These are phyloP conservation scores for Thielaviopsis ethacetica DNA, from an alignment of 2,329 filamentous ascomycete species.

Conservation along the genomic window DNA sequence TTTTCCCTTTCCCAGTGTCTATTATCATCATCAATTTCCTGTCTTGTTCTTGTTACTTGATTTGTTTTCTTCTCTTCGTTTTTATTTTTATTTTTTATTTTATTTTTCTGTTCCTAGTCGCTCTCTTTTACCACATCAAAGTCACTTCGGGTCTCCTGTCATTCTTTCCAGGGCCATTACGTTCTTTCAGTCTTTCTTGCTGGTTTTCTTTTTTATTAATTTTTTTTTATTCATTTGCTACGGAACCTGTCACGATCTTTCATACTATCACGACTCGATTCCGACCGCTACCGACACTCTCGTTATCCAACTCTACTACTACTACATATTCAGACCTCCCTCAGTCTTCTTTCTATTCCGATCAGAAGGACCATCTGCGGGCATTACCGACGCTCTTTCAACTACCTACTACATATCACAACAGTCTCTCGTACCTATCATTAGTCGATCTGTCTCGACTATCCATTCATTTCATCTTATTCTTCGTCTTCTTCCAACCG, in stretches of 20 bases:
- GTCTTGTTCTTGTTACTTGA: slow-evolving; percentile 17
- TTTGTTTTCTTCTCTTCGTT: slow-evolving; percentile 11
- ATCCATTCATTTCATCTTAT: no score
- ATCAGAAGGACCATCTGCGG: neutral
- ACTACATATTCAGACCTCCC: slow-evolving; percentile 14
- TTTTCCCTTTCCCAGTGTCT: slow-evolving; percentile 15
- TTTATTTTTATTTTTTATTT: slow-evolving; percentile 17
- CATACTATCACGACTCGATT: slow-evolving; percentile 8
- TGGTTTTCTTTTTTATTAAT: slow-evolving; percentile 18
- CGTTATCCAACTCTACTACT: slow-evolving; percentile 8
- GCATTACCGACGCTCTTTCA: neutral
- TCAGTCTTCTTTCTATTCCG: neutral
- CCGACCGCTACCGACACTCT: neutral
- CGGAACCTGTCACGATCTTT: neutral
- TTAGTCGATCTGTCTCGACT: slow-evolving; percentile 2
- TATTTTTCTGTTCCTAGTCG: slow-evolving; percentile 33
- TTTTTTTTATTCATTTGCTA: neutral
- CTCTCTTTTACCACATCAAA: slow-evolving; percentile 29
- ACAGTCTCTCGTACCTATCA: neutral
- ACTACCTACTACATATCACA: neutral
- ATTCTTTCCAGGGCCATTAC: slow-evolving; percentile 20
- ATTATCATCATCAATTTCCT: slow-evolving; percentile 18
- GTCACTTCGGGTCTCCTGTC: slow-evolving; percentile 34
- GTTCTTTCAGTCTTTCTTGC: slow-evolving; percentile 11
- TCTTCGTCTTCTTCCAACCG: no score